A percentile compares a stretch with the other conserved stretches of the same genome.
Conservation (phyloP, 192 early-diverging fungal species). For the Backusella circina region DNA sequence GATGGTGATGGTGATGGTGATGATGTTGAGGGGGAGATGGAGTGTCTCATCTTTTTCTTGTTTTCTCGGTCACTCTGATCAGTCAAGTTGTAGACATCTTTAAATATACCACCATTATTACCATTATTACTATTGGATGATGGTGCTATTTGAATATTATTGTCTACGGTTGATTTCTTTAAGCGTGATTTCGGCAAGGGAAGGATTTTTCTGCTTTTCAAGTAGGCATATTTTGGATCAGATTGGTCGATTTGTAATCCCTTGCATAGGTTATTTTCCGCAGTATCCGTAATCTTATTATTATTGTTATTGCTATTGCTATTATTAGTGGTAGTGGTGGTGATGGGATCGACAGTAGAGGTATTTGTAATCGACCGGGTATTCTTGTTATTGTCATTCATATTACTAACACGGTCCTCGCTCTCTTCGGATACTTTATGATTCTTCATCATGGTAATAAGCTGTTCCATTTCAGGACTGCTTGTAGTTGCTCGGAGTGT, state of each 20-base stretch:
- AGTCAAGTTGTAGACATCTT: not conserved
- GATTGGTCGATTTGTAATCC: not conserved
- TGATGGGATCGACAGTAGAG: too few relatives aligned
- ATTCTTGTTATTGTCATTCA: not conserved
- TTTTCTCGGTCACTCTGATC: slow-evolving; percentile 1
- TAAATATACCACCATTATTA: not conserved
- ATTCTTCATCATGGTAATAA: slow-evolving; percentile 13
- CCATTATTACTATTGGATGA: not conserved
- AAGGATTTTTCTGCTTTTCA: slow-evolving; percentile 2
- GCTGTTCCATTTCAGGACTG: slow-evolving; percentile 1
- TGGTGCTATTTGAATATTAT: not conserved
- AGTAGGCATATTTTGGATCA: not conserved
- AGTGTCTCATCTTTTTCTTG: slow-evolving; percentile 10
- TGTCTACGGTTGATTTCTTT: not conserved
- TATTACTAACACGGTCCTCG: not conserved
- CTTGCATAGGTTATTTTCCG: not conserved
- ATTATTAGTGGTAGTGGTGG: too few relatives aligned
- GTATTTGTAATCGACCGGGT: too few relatives aligned
- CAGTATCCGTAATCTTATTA: not conserved
- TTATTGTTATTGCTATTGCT: not conserved
- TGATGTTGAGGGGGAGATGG: not conserved
- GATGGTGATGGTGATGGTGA: not conserved
- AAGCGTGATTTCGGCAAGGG: slow-evolving; percentile 13
- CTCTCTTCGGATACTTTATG: slow-evolving; percentile 8
- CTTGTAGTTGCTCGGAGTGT: not conserved